Conservation (phyloP, 164 flowering plant species). For the Vitis rotundifolia region DNA sequence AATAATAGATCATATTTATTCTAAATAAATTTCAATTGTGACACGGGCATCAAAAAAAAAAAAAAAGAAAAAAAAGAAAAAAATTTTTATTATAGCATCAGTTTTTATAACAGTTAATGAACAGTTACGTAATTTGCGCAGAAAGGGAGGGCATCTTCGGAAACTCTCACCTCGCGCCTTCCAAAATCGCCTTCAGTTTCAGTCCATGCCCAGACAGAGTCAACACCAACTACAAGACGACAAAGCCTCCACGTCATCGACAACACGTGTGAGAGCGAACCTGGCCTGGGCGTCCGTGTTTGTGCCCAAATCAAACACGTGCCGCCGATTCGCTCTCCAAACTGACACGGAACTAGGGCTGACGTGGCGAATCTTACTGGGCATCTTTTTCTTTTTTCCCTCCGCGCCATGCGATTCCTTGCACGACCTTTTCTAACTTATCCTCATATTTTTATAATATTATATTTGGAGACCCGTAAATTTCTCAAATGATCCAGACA, state of each 20-base stretch:
- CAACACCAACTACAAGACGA: conserved; percentile 5
- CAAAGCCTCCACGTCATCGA: conserved; percentile 10
- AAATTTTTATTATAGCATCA: too few species aligned
- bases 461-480: too few species aligned
- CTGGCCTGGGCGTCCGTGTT: too few species aligned
- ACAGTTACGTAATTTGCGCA: too few species aligned
- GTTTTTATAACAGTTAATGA: too few species aligned
- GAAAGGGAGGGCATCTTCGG: too few species aligned
- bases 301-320: conserved; percentile 1
- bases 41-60: too few species aligned
- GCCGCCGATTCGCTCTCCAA: background rate
- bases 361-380: background rate
- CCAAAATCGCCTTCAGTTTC: background rate
- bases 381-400: background rate
- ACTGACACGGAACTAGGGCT: background rate
- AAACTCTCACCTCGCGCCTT: background rate
- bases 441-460: too few species aligned
- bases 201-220: conserved; percentile 1
- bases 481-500: too few species aligned
- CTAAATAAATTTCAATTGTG: too few species aligned
- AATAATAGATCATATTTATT: too few species aligned
- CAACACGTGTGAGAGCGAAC: conserved; percentile 5
- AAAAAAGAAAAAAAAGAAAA: fast-evolving
- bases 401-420: background rate
- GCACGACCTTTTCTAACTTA: too few species aligned